Conservation (phyloP, 352 stramenopile species). For the Phytopythium litorale region DNA sequence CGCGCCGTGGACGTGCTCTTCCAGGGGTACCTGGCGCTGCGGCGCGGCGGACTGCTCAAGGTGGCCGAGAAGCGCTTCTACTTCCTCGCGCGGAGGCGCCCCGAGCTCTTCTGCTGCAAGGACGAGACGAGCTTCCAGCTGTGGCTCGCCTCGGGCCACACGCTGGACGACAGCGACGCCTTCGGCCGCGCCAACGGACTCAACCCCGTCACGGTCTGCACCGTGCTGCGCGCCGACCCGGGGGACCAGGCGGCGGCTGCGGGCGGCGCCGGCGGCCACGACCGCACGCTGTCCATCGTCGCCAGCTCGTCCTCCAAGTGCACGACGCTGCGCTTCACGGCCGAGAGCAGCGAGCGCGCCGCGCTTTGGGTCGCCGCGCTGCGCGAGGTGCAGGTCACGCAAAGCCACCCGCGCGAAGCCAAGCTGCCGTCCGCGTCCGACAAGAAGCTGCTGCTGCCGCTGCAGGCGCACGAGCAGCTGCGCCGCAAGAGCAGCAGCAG, state of each 20-base stretch:
- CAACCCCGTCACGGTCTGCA: constrained; percentile 37
- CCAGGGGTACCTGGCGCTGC: constrained; percentile 43
- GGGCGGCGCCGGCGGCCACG: constrained; percentile 17
- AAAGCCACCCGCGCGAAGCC: constrained; percentile 10
- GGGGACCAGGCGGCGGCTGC: constrained; percentile 25
- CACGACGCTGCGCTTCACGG: constrained; percentile 34
- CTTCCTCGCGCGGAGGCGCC: constrained; percentile 31
- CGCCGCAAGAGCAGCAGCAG: constrained; percentile 3
- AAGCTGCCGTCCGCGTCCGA: constrained; percentile 16
- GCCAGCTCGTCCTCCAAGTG: constrained; percentile 39
- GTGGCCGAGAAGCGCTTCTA: constrained; percentile 64
- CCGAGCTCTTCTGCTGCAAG: constrained; percentile 59
- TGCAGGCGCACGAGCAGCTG: constrained; percentile 23
- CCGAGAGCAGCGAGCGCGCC: constrained; percentile 35
- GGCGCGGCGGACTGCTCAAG: constrained; percentile 50
- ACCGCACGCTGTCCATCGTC: constrained; percentile 48
- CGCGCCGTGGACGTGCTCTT: constrained; percentile 27
- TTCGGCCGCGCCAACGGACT: constrained; percentile 22
- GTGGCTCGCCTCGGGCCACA: constrained; percentile 46
- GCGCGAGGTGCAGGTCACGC: constrained; percentile 51
- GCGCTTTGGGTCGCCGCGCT: constrained; percentile 53
- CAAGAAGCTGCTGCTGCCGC: constrained; percentile 21
- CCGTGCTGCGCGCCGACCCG: constrained; percentile 47
- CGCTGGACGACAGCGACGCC: constrained; percentile 25
- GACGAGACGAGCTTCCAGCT: constrained; percentile 61